These are phyloP conservation scores for Scopulariopsis brevicaulis DNA, from an alignment of 2,329 filamentous ascomycete species.

Conservation along the genomic window DNA sequence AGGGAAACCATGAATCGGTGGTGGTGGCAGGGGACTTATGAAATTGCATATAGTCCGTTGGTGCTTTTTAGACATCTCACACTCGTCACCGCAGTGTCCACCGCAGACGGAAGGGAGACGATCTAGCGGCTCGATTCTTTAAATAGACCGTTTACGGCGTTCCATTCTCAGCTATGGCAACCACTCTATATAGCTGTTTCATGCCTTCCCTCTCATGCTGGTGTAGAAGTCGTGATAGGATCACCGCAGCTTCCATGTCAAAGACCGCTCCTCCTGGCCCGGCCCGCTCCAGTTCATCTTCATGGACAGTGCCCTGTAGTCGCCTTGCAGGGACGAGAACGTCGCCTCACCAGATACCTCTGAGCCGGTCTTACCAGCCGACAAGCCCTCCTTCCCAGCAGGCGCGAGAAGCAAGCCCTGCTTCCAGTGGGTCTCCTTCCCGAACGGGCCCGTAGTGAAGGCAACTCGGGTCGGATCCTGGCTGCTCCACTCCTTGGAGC, in stretches of 20 bases:
- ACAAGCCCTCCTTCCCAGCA: background rate
- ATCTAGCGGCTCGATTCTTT: no score
- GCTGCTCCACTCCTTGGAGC: conserved; percentile 51
- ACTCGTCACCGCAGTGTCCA: no score
- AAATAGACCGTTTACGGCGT: background rate
- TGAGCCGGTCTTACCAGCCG: conserved; percentile 22
- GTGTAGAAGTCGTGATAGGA: background rate
- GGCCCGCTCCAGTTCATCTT: conserved; percentile 48
- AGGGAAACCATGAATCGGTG: background rate
- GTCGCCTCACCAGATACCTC: conserved; percentile 55
- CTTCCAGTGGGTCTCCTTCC: conserved; percentile 79
- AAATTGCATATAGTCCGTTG: no score
- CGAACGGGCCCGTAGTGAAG: conserved; percentile 77
- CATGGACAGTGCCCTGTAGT: conserved; percentile 58
- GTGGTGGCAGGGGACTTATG: background rate
- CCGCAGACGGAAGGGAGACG: no score
- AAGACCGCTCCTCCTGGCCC: conserved; percentile 26
- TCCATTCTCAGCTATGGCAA: background rate
- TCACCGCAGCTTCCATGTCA: conserved; percentile 35
- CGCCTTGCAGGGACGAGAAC: conserved; percentile 58
- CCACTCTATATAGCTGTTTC: background rate
- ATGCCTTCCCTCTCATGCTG: background rate
- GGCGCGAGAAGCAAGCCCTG: conserved; percentile 54
- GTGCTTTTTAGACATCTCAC: no score
- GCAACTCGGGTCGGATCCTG: conserved; percentile 52